phyloP scores from a whole-genome alignment of 208 protist genomes.

The Leishmania lainsoni region DNA sequence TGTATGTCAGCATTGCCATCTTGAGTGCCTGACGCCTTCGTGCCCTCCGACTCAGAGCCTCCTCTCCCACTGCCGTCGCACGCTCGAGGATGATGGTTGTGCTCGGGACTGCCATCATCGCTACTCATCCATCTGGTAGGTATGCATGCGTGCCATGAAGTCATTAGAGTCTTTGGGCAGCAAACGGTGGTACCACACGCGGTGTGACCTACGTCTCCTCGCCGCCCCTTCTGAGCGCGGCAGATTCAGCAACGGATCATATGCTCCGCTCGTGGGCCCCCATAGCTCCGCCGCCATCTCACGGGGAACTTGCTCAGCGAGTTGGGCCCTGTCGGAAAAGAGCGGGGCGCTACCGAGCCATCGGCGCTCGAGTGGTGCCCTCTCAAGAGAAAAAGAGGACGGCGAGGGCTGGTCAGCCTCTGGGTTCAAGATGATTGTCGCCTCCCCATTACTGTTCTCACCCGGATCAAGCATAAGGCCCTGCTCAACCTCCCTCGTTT shows the following conservation, averaged over 20 bases:
- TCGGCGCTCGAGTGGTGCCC: conserved; percentile 7
- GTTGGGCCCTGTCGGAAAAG: background rate
- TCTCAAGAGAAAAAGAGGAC: background rate
- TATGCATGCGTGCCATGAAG: conserved; percentile 14
- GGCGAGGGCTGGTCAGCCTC: background rate
- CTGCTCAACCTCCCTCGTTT: background rate
- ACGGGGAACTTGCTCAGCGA: background rate
- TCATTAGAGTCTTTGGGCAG: conserved; percentile 8
- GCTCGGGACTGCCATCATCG: background rate
- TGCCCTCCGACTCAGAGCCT: background rate
- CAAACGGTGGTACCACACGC: conserved; percentile 29
- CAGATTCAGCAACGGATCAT: conserved; percentile 25
- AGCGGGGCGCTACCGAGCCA: conserved; percentile 12
- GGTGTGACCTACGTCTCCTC: conserved; percentile 2
- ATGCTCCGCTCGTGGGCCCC: background rate
- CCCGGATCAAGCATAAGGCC: background rate
- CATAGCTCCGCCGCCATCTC: background rate
- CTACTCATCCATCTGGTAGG: conserved; percentile 1
- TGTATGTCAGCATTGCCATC: background rate
- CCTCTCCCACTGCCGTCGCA: background rate
- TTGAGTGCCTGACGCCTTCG: background rate
- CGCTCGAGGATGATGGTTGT: background rate
- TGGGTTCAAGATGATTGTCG: background rate
- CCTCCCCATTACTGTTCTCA: background rate
- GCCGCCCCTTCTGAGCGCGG: conserved; percentile 18